phyloP scores from a whole-genome alignment of 805 yeast species.

The Candida orba region DNA sequence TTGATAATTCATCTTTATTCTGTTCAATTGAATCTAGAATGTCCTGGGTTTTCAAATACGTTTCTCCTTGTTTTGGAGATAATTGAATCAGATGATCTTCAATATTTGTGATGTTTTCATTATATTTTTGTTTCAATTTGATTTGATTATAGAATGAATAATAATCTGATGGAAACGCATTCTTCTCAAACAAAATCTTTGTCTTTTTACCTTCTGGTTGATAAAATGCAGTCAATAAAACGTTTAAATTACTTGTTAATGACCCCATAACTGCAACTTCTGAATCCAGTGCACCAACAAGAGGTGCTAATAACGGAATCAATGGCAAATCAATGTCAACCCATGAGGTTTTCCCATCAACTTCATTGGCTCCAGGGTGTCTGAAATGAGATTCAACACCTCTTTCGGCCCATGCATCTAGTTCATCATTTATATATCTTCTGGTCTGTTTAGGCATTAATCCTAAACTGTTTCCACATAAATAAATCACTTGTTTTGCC shows the following conservation, averaged over 20 bases:
- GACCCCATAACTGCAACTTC: slow-evolving; percentile 90
- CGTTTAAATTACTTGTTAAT: slow-evolving; percentile 73
- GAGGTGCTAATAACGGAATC: slow-evolving; percentile 55
- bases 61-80: slow-evolving; percentile 51
- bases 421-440: slow-evolving; percentile 52
- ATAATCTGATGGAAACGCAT: slow-evolving; percentile 89
- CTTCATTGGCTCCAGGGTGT: slow-evolving; percentile 41
- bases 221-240: slow-evolving; percentile 68
- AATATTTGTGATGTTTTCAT: slow-evolving; percentile 32
- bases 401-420: slow-evolving; percentile 73
- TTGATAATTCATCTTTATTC: slow-evolving; percentile 54
- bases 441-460: slow-evolving; percentile 69
- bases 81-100: slow-evolving; percentile 54
- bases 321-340: slow-evolving; percentile 78
- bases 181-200: slow-evolving; percentile 77
- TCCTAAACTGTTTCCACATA: slow-evolving; percentile 94
- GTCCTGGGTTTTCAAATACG: slow-evolving; percentile 52
- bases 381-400: slow-evolving; percentile 84
- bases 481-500: slow-evolving; percentile 39
- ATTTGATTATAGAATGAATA: slow-evolving; percentile 78
- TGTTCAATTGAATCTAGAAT: slow-evolving; percentile 50
- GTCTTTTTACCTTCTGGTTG: slow-evolving; percentile 50
- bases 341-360: slow-evolving; percentile 57
- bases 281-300: slow-evolving; percentile 67
- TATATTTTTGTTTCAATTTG: slow-evolving; percentile 44